phyloP scores from a whole-genome alignment of 2,329 filamentous ascomycete species.

The Pseudovirgaria hyperparasitica region DNA sequence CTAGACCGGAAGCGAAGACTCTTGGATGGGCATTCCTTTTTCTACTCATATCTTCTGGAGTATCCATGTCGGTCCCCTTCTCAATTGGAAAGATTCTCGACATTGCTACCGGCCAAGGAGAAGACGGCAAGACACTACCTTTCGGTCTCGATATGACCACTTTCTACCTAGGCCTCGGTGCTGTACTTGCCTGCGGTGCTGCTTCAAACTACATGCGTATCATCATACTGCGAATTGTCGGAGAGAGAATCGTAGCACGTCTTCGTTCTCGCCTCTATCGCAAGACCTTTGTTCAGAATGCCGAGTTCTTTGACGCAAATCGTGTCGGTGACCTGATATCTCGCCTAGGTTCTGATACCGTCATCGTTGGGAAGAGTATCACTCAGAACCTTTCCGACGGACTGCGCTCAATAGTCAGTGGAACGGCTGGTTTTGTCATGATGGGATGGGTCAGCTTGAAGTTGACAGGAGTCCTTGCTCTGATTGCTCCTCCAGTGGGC shows the following conservation, averaged over 20 bases:
- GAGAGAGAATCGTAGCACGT: constrained; percentile 84
- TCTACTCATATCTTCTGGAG: constrained; percentile 75
- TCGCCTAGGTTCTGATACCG: constrained; percentile 85
- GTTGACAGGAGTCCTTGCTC: constrained; percentile 70
- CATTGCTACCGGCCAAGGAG: constrained; percentile 66
- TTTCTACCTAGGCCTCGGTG: constrained; percentile 71
- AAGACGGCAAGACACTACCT: constrained; percentile 49
- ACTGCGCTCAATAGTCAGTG: constrained; percentile 80
- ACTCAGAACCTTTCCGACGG: constrained; percentile 96
- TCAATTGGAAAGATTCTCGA: constrained; percentile 94
- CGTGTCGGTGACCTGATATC: constrained; percentile 93
- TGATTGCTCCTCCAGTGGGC: constrained; percentile 86
- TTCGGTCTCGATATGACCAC: constrained; percentile 77
- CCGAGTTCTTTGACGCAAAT: constrained; percentile 98
- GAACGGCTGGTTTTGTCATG: constrained; percentile 73
- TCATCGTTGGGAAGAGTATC: constrained; percentile 96
- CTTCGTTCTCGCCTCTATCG: constrained; percentile 83
- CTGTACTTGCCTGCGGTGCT: constrained; percentile 69
- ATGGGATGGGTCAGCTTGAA: constrained; percentile 96
- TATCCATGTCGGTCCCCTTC: constrained; percentile 94
- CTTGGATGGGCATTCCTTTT: constrained; percentile 73
- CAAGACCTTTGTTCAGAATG: constrained; percentile 90
- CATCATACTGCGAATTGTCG: constrained; percentile 83
- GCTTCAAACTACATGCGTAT: constrained; percentile 89
- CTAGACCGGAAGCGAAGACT: constrained; percentile 68